Conservation (phyloP, 768 basidiomycete species). For the Collybiopsis confluens region DNA sequence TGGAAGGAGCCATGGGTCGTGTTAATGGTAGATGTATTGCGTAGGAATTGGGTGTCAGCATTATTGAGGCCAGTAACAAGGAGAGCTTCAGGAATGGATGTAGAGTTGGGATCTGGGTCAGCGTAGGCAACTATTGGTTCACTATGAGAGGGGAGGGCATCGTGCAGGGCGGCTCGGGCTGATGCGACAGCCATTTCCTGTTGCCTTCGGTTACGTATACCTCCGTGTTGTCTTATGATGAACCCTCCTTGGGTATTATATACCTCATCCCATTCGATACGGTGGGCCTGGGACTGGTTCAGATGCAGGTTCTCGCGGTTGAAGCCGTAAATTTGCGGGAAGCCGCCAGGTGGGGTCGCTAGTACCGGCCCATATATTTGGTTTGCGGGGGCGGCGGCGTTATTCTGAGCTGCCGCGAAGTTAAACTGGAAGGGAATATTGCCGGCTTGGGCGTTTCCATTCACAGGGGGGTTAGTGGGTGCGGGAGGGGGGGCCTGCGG, state of each 20-base stretch:
- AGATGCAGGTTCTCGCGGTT: neutral
- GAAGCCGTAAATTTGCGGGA: neutral
- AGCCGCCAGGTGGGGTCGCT: neutral
- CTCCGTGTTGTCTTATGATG: neutral
- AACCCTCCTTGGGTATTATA: neutral
- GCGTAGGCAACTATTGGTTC: neutral
- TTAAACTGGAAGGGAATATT: too few species aligned
- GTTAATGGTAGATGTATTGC: neutral
- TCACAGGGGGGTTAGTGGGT: too few species aligned
- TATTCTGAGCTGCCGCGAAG: too few species aligned
- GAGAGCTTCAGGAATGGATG: neutral
- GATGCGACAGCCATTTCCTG: neutral
- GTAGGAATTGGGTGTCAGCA: too few species aligned
- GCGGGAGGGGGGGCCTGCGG: too few species aligned
- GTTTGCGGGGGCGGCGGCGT: too few species aligned
- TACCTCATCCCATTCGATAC: neutral
- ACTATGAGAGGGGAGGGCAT: neutral
- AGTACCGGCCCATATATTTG: too few species aligned
- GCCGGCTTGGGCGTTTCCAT: too few species aligned
- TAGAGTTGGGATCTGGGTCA: neutral
- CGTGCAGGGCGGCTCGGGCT: too few species aligned
- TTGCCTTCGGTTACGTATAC: neutral
- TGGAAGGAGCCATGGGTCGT: neutral
- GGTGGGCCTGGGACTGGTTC: neutral
- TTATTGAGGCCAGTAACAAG: too few species aligned